phyloP scores from a whole-genome alignment of 192 early-diverging fungal genomes.

The Backusella tuberculispora region DNA sequence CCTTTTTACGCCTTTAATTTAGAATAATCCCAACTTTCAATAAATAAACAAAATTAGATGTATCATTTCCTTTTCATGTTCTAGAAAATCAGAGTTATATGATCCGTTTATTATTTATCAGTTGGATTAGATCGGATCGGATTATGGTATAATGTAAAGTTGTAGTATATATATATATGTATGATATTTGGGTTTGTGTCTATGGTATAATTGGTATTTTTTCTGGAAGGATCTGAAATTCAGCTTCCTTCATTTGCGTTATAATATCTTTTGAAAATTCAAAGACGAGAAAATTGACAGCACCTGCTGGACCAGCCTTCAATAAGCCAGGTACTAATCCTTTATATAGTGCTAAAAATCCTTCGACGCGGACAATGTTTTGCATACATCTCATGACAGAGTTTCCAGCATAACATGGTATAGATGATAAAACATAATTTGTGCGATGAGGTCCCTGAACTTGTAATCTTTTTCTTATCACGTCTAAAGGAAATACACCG shows the following conservation, averaged over 20 bases:
- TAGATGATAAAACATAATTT: neutral
- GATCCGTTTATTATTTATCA: too few species aligned
- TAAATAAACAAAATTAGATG: neutral
- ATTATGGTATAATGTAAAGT: neutral
- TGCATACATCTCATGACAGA: constrained; percentile 61
- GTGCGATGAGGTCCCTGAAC: constrained; percentile 59
- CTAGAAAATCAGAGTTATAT: too few species aligned
- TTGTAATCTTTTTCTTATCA: constrained; percentile 80
- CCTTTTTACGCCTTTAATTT: neutral
- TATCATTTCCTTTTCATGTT: neutral
- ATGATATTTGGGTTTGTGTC: neutral
- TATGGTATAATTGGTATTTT: neutral
- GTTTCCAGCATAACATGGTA: constrained; percentile 38
- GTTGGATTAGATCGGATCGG: neutral
- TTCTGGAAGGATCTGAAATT: constrained; percentile 6
- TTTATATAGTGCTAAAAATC: constrained; percentile 83
- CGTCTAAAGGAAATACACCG: constrained; percentile 89
- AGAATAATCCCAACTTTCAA: neutral
- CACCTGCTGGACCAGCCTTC: constrained; percentile 84
- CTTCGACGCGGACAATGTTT: constrained; percentile 77
- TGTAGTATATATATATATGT: neutral
- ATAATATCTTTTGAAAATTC: constrained; percentile 61
- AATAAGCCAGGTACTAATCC: constrained; percentile 83
- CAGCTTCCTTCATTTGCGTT: neutral
- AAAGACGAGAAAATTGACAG: constrained; percentile 88